Percentiles rank a stretch among this genome's conserved stretches.
Evolutionary conservation across 805 yeast genomes (phyloP).

Genomic region (Teunomyces funiuensis): DNA sequence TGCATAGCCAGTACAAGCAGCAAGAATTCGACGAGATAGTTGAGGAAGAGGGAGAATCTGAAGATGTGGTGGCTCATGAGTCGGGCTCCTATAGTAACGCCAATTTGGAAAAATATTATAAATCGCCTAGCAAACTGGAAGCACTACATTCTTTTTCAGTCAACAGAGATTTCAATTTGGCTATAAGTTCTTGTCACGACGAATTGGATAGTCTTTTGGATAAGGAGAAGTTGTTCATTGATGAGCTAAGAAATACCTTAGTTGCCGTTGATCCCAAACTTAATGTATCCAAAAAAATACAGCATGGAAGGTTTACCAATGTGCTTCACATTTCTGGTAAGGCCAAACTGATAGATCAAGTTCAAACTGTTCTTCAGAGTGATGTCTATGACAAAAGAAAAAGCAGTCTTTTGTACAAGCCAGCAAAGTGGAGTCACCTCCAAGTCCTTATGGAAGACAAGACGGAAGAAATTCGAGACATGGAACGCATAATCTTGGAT

Average conservation of each 20-base stretch:
- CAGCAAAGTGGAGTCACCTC: slow-evolving; percentile 49
- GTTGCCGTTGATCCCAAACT: slow-evolving; percentile 30
- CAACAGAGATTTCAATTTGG: slow-evolving; percentile 32
- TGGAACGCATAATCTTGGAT: slow-evolving; percentile 56
- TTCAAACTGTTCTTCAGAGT: slow-evolving; percentile 16
- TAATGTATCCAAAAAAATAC: slow-evolving; percentile 25
- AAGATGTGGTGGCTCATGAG: slow-evolving; percentile 1
- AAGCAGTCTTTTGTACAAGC: slow-evolving; percentile 45
- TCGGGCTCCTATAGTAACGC: slow-evolving; percentile 20
- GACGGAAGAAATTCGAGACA: slow-evolving; percentile 47
- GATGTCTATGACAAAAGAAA: slow-evolving; percentile 38
- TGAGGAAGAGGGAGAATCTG: not conserved
- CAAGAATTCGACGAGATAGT: slow-evolving; percentile 5
- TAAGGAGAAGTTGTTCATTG: slow-evolving; percentile 26
- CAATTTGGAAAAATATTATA: slow-evolving; percentile 23
- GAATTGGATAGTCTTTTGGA: slow-evolving; percentile 23
- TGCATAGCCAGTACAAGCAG: slow-evolving; percentile 15
- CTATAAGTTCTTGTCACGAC: slow-evolving; percentile 34
- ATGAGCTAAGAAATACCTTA: slow-evolving; percentile 19
- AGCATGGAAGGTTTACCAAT: slow-evolving; percentile 33
- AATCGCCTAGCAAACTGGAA: slow-evolving; percentile 4
- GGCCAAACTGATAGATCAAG: slow-evolving; percentile 25
- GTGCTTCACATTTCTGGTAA: slow-evolving; percentile 50
- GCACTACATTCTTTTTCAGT: slow-evolving; percentile 27
- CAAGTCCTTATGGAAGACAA: slow-evolving; percentile 52